These are phyloP conservation scores for Plasmodium vivax DNA, from an alignment of 169 alveolate genomes.

Conservation along the genomic window DNA sequence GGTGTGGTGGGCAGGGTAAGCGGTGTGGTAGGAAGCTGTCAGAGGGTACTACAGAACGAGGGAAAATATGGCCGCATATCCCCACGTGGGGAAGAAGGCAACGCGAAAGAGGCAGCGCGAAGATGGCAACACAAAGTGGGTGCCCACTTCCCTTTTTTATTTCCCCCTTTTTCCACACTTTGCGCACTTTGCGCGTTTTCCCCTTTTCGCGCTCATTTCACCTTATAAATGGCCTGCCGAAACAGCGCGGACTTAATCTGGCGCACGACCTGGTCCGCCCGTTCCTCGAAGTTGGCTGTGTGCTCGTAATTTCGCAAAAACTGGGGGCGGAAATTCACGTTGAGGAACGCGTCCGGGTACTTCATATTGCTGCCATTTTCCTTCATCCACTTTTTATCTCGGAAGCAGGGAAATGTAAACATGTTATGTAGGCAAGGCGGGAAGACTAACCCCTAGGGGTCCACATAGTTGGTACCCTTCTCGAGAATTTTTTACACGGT, in stretches of 20 bases:
- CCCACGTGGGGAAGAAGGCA: background rate
- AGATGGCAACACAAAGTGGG: background rate
- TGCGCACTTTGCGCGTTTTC: background rate
- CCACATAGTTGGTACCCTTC: background rate
- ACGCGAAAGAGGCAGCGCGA: too few species aligned
- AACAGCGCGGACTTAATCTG: slow-evolving; percentile 60
- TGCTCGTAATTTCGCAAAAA: slow-evolving; percentile 64
- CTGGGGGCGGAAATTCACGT: slow-evolving; percentile 66
- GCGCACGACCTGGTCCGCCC: slow-evolving; percentile 16
- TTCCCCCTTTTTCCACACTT: background rate
- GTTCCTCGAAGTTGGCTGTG: slow-evolving; percentile 32
- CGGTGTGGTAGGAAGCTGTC: too few species aligned
- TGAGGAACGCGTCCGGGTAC: slow-evolving; percentile 50
- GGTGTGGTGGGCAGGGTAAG: background rate
- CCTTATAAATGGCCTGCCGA: slow-evolving; percentile 71
- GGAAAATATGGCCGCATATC: background rate
- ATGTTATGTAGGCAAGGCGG: background rate
- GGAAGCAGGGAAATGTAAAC: slow-evolving; percentile 65
- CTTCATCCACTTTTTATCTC: slow-evolving; percentile 71
- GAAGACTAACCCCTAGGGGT: slow-evolving; percentile 1
- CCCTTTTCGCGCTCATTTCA: background rate
- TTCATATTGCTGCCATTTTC: slow-evolving; percentile 63
- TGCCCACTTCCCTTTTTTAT: background rate
- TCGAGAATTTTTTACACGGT: background rate
- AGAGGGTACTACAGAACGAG: background rate